Evolutionary conservation across 495 filamentous ascomycete genomes (phyloP).

Genomic region (Trichoderma virens): DNA sequence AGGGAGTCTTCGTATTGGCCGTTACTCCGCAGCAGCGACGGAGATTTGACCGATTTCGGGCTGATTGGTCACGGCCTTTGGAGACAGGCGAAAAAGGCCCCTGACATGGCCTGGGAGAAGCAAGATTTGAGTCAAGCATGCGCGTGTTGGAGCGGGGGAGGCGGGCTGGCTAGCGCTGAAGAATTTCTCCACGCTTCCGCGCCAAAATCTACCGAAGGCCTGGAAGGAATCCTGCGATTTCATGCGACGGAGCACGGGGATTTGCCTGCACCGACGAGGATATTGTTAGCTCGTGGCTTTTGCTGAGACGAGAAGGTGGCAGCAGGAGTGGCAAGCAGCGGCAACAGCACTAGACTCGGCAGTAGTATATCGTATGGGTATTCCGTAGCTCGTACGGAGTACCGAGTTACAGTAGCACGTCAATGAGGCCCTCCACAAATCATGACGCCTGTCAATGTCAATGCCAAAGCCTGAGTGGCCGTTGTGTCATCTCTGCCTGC

Average conservation of each 20-base stretch:
- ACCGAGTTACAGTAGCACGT: too few relatives aligned
- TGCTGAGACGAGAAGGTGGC: too few relatives aligned
- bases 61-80: background rate
- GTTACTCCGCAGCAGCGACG: background rate
- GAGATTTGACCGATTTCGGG: background rate
- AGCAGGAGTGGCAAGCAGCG: too few relatives aligned
- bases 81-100: background rate
- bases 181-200: constrained; percentile 3
- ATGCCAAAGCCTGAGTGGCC: too few relatives aligned
- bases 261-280: background rate
- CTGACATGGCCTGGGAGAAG: background rate
- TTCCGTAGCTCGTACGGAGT: too few relatives aligned
- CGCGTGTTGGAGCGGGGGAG: background rate
- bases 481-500: too few relatives aligned
- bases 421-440: too few relatives aligned
- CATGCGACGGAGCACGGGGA: background rate
- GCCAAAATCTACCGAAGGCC: background rate
- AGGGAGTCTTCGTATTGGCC: background rate
- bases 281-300: too few relatives aligned
- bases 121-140: background rate
- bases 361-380: too few relatives aligned
- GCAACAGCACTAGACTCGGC: too few relatives aligned
- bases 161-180: background rate
- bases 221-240: background rate
- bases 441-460: too few relatives aligned